Conservation (phyloP, 2,329 filamentous ascomycete species). For the Aureobasidium namibiae region DNA sequence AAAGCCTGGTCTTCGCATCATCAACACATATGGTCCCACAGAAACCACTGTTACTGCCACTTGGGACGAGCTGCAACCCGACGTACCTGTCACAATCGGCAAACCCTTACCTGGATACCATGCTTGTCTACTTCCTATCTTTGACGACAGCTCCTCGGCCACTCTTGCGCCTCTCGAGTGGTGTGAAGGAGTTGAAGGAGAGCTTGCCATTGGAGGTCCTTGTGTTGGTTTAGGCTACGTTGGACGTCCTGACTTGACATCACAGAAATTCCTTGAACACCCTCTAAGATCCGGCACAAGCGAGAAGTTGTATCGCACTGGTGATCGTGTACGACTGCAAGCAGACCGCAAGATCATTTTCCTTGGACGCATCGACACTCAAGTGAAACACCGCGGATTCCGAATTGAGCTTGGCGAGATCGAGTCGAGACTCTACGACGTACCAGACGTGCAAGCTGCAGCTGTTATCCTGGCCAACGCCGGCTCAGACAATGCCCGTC, state of each 20-base stretch:
- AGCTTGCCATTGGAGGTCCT: background rate
- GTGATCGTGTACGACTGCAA: conserved; percentile 67
- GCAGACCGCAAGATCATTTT: conserved; percentile 60
- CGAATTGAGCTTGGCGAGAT: conserved; percentile 89
- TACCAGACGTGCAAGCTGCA: background rate
- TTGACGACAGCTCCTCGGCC: background rate
- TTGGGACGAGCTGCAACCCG: background rate
- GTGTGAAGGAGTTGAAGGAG: background rate
- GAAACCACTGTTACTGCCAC: background rate
- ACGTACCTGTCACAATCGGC: background rate
- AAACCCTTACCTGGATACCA: background rate
- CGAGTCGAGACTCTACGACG: conserved; percentile 37
- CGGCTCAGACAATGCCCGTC: background rate
- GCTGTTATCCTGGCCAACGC: background rate
- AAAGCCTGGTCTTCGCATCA: background rate
- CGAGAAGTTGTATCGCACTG: conserved; percentile 62
- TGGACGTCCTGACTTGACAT: background rate
- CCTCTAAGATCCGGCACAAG: background rate
- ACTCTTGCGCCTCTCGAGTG: background rate
- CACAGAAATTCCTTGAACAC: background rate
- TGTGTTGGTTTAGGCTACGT: background rate
- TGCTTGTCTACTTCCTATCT: background rate
- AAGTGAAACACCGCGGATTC: conserved; percentile 92
- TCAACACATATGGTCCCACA: conserved; percentile 1
- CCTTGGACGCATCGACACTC: conserved; percentile 70